These are phyloP conservation scores for Eremochloa ophiuroides DNA, from an alignment of 176 grass and related monocot species.

Conservation along the genomic window DNA sequence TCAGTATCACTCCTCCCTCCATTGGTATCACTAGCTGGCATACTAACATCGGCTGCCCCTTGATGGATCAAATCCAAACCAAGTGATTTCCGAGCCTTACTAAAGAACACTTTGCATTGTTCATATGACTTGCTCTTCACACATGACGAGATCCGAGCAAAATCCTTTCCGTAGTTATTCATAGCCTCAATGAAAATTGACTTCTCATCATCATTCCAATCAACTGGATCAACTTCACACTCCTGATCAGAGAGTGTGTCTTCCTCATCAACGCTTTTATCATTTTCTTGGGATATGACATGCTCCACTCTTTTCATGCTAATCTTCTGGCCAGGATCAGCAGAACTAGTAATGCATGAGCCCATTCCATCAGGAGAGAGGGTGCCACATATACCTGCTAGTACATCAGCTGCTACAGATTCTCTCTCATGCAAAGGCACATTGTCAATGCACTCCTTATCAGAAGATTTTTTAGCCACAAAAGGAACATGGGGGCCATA, in stretches of 20 bases:
- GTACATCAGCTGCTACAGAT: slow-evolving; percentile 68
- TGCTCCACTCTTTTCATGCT: slow-evolving; percentile 21
- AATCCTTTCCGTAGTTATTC: slow-evolving; percentile 77
- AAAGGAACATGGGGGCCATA: slow-evolving; percentile 24
- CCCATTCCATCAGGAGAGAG: slow-evolving; percentile 77
- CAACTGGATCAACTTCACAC: slow-evolving; percentile 60
- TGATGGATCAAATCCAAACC: slow-evolving; percentile 73
- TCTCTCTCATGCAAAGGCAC: slow-evolving; percentile 55
- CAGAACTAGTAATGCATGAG: slow-evolving; percentile 78
- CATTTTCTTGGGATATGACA: slow-evolving; percentile 26
- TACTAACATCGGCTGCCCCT: slow-evolving; percentile 33
- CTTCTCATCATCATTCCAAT: slow-evolving; percentile 94
- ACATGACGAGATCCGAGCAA: slow-evolving; percentile 53
- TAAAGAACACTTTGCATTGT: slow-evolving; percentile 96
- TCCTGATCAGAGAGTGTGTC: slow-evolving; percentile 59
- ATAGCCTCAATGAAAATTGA: slow-evolving; percentile 64
- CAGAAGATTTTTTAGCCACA: slow-evolving; percentile 27
- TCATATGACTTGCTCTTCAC: slow-evolving; percentile 74
- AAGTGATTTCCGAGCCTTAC: slow-evolving; percentile 82
- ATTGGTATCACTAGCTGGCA: slow-evolving; percentile 38
- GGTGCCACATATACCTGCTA: slow-evolving; percentile 64
- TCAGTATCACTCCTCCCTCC: slow-evolving; percentile 67
- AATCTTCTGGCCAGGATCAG: slow-evolving; percentile 53
- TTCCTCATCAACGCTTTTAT: slow-evolving; percentile 56
- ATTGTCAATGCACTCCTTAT: slow-evolving; percentile 25